A percentile compares a stretch with the other conserved stretches of the same genome.
These are phyloP conservation scores for Myxozyma neotropica DNA, from an alignment of 805 yeast species.

Conservation along the genomic window DNA sequence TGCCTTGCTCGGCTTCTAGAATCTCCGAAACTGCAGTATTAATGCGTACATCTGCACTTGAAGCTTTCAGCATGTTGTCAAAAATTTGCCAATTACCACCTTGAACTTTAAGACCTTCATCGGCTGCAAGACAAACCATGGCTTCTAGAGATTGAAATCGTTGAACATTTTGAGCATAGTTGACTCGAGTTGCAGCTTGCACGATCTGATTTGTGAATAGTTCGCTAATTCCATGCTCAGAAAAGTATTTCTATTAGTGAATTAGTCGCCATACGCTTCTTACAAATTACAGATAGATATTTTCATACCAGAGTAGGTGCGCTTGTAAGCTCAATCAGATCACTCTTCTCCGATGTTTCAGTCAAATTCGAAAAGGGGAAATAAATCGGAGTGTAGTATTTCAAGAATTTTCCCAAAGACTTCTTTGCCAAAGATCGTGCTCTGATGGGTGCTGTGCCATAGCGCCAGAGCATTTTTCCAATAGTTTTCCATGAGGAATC, in stretches of 20 bases:
- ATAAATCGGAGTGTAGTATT: slow-evolving; percentile 38
- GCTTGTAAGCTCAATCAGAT: slow-evolving; percentile 38
- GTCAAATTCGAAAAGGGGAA: slow-evolving; percentile 48
- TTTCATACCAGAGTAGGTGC: slow-evolving; percentile 35
- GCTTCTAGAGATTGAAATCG: slow-evolving; percentile 51
- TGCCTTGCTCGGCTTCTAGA: slow-evolving; percentile 21
- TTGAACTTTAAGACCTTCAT: slow-evolving; percentile 42
- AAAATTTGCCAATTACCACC: slow-evolving; percentile 55
- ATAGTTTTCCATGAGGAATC: slow-evolving; percentile 25
- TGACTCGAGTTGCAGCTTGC: slow-evolving; percentile 50
- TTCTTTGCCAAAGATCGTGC: slow-evolving; percentile 33
- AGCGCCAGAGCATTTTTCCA: slow-evolving; percentile 40
- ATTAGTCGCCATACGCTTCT: not conserved
- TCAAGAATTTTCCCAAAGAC: slow-evolving; percentile 41
- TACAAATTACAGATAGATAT: not conserved
- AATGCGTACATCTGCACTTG: slow-evolving; percentile 43
- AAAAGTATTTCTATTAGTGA: slow-evolving; percentile 7
- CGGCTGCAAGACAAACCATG: slow-evolving; percentile 47
- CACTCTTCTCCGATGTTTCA: slow-evolving; percentile 34
- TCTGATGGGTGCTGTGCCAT: slow-evolving; percentile 42
- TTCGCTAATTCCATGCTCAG: slow-evolving; percentile 26
- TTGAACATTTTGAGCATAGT: slow-evolving; percentile 49
- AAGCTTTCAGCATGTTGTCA: slow-evolving; percentile 44
- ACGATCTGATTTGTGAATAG: slow-evolving; percentile 42
- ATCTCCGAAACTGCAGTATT: slow-evolving; percentile 41